A percentile compares a stretch with the other conserved stretches of the same genome.
phyloP scores from a whole-genome alignment of 2,329 filamentous ascomycete species.

The Colletotrichum theobromicola region DNA sequence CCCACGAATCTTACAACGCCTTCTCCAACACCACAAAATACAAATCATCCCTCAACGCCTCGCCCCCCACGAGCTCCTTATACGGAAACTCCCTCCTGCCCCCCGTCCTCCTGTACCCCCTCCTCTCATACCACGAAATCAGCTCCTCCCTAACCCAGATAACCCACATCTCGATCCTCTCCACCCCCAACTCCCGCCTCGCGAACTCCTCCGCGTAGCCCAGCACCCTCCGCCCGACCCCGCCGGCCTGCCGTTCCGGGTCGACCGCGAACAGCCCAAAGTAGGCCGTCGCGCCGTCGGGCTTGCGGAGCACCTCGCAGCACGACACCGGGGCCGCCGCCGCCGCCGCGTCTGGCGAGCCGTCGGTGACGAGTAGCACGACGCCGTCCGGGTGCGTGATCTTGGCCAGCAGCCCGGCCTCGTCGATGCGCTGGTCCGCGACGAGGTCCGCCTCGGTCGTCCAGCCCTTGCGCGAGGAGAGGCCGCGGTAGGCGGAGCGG shows the following conservation, averaged over 20 bases:
- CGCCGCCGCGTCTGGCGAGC: neutral
- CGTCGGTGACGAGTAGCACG: constrained; percentile 42
- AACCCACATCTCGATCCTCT: constrained; percentile 48
- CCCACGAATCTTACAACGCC: too few species aligned
- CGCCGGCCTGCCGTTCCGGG: constrained; percentile 44
- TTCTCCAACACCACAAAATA: constrained; percentile 48
- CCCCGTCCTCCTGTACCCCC: constrained; percentile 46
- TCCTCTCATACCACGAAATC: constrained; percentile 49
- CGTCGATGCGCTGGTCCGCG: constrained; percentile 47
- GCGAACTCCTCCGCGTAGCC: constrained; percentile 44
- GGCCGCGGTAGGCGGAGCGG: constrained; percentile 49
- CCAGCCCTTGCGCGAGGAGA: constrained; percentile 45
- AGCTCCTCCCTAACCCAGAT: constrained; percentile 48
- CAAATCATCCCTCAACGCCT: constrained; percentile 46
- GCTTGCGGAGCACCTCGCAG: constrained; percentile 43
- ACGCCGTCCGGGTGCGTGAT: constrained; percentile 40
- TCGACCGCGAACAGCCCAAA: constrained; percentile 56
- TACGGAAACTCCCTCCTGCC: constrained; percentile 49
- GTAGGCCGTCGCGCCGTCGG: constrained; percentile 27
- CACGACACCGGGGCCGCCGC: constrained; percentile 38
- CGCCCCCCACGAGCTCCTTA: constrained; percentile 36
- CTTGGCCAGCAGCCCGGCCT: constrained; percentile 38
- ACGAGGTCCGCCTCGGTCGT: constrained; percentile 52
- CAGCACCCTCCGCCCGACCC: constrained; percentile 47
- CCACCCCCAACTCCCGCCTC: constrained; percentile 33